Evolutionary conservation across 2,329 filamentous ascomycete genomes (phyloP), one percentile per base, ranked within the genome.

Genomic region (Colletotrichum sp.): DNA sequence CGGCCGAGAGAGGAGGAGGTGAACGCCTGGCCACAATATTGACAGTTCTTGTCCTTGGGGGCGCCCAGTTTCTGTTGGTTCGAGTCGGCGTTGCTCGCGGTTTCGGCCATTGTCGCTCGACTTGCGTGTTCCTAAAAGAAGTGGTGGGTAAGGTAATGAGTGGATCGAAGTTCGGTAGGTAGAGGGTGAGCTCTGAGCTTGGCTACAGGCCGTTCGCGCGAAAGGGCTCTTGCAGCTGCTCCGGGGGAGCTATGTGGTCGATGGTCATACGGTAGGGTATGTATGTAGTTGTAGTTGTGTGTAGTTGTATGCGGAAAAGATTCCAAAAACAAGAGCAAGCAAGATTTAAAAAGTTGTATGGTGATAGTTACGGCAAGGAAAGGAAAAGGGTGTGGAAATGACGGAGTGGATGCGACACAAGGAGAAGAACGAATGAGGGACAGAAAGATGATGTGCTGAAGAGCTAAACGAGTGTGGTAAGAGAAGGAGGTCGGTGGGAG

Each of bases 1-100:
- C 96, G 94, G 66, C 96, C 96, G 69, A 99, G 92, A 4, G 95
- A 98, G 18, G 96, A 98, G 2, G 96, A 98, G 18, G 96, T 98
- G 83, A 98, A 99, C 8, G 94, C 90, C 84, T 98, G 95, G 63
- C 92, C 90, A 84, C 96, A 99, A 87, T 95, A 99, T 44, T 94
- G 95, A 84, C 96, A 98, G 78, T 89, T 93, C 82, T 95, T 95
- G 87, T 99, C 96, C 85, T 99, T 99, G 75, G 90, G 85, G 18
- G 94, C 90, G 77, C 62, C 39, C 59, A 76, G 64, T 72, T 87
- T 87, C 28, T 85, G 44, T 52, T 52, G 86, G 76, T 80, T 82
- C 34, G 83, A 81, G 67, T 88, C 87, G 77, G 85, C 82, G 28
- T 78, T 81, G 77, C 32, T 79, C 64, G 74, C 71, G 63, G 79